Evolutionary conservation across 768 basidiomycete genomes (phyloP).

Genomic region (Clavaria fumosa): DNA sequence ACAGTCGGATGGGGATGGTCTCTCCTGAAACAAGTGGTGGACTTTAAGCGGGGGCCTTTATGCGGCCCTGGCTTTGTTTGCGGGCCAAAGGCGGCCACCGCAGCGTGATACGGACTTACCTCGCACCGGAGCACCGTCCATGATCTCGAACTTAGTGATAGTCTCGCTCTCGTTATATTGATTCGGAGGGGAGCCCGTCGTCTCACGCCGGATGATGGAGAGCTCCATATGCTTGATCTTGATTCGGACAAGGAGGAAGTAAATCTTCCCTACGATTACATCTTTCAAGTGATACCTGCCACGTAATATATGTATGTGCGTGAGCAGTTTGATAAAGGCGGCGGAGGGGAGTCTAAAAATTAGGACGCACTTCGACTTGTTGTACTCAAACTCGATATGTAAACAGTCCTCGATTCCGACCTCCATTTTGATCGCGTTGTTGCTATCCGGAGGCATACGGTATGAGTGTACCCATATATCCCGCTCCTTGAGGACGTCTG

Average conservation of each 20-base stretch:
- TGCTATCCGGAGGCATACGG: conserved; percentile 96
- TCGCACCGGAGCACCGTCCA: conserved; percentile 97
- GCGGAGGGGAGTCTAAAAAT: background rate
- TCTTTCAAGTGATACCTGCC: conserved; percentile 94
- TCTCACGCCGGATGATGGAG: conserved; percentile 94
- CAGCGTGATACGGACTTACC: conserved; percentile 29
- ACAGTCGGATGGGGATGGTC: conserved; percentile 94
- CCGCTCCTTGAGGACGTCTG: conserved; percentile 83
- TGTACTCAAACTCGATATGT: conserved; percentile 99
- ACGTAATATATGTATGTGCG: background rate
- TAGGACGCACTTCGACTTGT: conserved; percentile 83
- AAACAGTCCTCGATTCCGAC: conserved; percentile 98
- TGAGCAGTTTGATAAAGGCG: conserved; percentile 1
- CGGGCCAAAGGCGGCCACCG: no score
- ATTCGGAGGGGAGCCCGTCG: conserved; percentile 94
- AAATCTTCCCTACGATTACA: conserved; percentile 98
- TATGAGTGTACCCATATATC: conserved; percentile 98
- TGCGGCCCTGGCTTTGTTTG: no score
- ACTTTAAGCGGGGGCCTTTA: no score
- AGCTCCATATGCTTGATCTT: conserved; percentile 99
- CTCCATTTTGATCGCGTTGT: conserved; percentile 99
- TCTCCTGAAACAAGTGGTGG: conserved; percentile 42
- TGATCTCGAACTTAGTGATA: conserved; percentile 98
- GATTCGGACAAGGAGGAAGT: conserved; percentile 95
- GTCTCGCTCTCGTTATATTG: conserved; percentile 99